A percentile compares a stretch with the other conserved stretches of the same genome.
phyloP scores from a whole-genome alignment of 148 eudicot genomes.

The Rhododendron ferrugineum region DNA sequence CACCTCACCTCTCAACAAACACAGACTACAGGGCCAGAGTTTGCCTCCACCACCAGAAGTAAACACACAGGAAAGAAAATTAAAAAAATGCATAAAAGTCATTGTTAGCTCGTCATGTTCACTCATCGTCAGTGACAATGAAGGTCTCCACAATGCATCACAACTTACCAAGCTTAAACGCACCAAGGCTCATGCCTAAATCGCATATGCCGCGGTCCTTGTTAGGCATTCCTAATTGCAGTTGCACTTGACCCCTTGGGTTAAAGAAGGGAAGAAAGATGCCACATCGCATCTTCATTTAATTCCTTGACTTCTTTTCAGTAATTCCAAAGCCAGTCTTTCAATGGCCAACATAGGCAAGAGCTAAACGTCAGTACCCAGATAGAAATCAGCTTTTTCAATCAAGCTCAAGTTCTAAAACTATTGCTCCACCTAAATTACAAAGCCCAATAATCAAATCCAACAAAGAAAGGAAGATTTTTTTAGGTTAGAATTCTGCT shows the following conservation, averaged over 20 bases:
- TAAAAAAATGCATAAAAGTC: not conserved
- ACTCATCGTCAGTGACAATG: not conserved
- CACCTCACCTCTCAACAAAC: not conserved
- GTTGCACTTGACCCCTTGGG: not conserved
- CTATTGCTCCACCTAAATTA: not conserved
- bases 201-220: not conserved
- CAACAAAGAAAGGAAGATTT: not conserved
- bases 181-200: slow-evolving; percentile 1
- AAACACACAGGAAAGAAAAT: not conserved
- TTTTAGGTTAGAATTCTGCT: not conserved
- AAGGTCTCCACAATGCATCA: not conserved
- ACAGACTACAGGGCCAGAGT: not conserved
- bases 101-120: not conserved
- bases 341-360: not conserved
- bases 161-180: not conserved
- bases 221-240: not conserved
- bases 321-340: not conserved
- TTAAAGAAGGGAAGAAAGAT: not conserved
- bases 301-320: not conserved
- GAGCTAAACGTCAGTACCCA: not conserved
- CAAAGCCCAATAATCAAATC: not conserved
- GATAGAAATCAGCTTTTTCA: not conserved
- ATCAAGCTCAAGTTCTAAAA: not conserved
- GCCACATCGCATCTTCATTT: not conserved
- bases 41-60: not conserved